Base-by-base conservation (phyloP, 306 rosid species). In the Acacia melanoxylon region DNA sequence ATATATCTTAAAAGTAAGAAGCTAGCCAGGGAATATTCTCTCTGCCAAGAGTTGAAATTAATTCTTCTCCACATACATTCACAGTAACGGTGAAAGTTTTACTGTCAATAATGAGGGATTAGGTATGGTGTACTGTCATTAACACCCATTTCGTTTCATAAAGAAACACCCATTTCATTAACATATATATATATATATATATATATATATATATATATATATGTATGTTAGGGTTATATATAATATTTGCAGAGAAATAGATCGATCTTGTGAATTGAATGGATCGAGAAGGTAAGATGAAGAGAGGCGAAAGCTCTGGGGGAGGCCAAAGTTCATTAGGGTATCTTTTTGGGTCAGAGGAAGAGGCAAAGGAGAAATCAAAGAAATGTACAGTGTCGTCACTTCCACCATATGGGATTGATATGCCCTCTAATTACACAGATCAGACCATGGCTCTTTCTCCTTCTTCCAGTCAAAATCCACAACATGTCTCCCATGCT, bases 281-380 rank as follows among this genome's bases (percentile, higher is more conserved):
- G 10, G 56, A 61, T 54, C 61, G 61, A 6, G 61, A 54, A 70
- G 8, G 61, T 20, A 74, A 35, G 78, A 92, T 89, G 97, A 92
- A 91, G 77, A 87, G 94, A 89, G 94, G 97, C 20, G 94, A 78
- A 62, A 90, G 92, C 88, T 83, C 29, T 33, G 97, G 93, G 12
- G 94, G 97, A 7, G 97, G 93, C 31, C 90, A 82, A 24, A 92
- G 97, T 67, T 92, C 94, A 1, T 84, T 92, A 86, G 94, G 94
- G 37, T 92, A 90, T 49, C 92, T 92, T 12, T 92, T 92, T 77
- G 88, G 93, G 2, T 86, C 91, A n/a, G 94, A 89, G 71, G 90
- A 89, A 69, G 41, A 85, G 37, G 86, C 89, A 59, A 85, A 14
- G 51, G 75, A 86, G 52, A 4, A 4, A 48, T 51, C 41, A 37